Conservation (phyloP, 2,329 filamentous ascomycete species). For the Cladosporium oxysporum region DNA sequence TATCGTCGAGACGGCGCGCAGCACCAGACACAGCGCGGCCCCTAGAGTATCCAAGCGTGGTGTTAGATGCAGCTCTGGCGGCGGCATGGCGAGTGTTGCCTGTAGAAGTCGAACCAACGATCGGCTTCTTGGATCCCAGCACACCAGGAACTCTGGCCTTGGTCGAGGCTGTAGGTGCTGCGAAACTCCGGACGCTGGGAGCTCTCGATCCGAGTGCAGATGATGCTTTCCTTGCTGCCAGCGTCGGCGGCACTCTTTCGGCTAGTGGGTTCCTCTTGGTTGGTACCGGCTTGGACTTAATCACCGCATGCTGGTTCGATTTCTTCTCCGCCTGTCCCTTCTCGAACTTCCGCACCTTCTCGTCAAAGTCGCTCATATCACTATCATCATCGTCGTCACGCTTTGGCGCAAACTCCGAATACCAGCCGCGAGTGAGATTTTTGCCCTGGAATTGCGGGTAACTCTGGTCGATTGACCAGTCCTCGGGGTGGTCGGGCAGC, state of each 20-base stretch:
- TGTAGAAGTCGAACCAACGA: slow-evolving; percentile 40
- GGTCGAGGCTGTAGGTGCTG: slow-evolving; percentile 41
- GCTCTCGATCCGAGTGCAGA: slow-evolving; percentile 43
- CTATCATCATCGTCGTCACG: slow-evolving; percentile 55
- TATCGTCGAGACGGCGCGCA: slow-evolving; percentile 33
- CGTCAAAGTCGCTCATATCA: slow-evolving; percentile 66
- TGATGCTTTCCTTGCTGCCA: slow-evolving; percentile 55
- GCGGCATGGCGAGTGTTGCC: slow-evolving; percentile 56
- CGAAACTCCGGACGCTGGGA: slow-evolving; percentile 40
- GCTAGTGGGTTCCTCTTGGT: slow-evolving; percentile 11
- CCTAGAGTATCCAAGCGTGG: slow-evolving; percentile 81
- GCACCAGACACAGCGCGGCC: slow-evolving; percentile 60
- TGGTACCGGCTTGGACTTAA: slow-evolving; percentile 10
- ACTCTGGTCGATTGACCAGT: slow-evolving; percentile 31
- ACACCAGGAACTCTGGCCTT: slow-evolving; percentile 44
- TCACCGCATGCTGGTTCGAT: slow-evolving; percentile 2
- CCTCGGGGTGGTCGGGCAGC: slow-evolving; percentile 37
- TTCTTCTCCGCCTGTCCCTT: slow-evolving; percentile 32
- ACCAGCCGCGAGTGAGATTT: slow-evolving; percentile 56
- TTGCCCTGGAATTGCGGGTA: slow-evolving; percentile 49
- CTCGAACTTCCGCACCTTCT: slow-evolving; percentile 44
- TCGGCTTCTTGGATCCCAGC: slow-evolving; percentile 28
- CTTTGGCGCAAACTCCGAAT: slow-evolving; percentile 51
- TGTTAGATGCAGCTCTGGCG: slow-evolving; percentile 70
- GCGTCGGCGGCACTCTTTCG: slow-evolving; percentile 47